phyloP scores from a whole-genome alignment of 2,329 filamentous ascomycete species.

The Rhytidhysteron rufulum region DNA sequence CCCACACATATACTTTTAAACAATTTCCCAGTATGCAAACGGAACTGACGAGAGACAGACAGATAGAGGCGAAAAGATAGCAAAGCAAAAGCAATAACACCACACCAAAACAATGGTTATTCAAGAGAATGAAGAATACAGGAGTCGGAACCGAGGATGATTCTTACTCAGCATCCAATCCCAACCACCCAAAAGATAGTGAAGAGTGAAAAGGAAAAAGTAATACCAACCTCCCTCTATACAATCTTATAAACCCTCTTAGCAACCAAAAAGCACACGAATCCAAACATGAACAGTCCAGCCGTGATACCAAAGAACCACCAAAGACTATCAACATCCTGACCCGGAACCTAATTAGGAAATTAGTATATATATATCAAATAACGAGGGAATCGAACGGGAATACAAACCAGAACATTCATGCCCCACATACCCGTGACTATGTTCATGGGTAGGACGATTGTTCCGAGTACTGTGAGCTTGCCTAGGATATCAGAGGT shows the following conservation, averaged over 20 bases:
- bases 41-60: too few relatives aligned
- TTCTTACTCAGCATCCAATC: too few relatives aligned
- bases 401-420: slow-evolving; percentile 60
- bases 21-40: too few relatives aligned
- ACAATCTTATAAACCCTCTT: slow-evolving; percentile 57
- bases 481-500: slow-evolving; percentile 94
- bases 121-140: too few relatives aligned
- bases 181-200: too few relatives aligned
- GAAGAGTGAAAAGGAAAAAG: too few relatives aligned
- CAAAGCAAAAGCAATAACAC: too few relatives aligned
- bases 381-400: neutral
- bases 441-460: slow-evolving; percentile 98
- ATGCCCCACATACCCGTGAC: slow-evolving; percentile 98
- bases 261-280: slow-evolving; percentile 75
- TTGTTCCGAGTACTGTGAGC: slow-evolving; percentile 91
- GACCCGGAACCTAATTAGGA: slow-evolving; percentile 68
- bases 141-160: too few relatives aligned
- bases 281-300: slow-evolving; percentile 72
- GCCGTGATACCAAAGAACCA: slow-evolving; percentile 61
- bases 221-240: too few relatives aligned
- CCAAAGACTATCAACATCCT: slow-evolving; percentile 67
- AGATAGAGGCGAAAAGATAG: too few relatives aligned
- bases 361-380: slow-evolving; percentile 41
- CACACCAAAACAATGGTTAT: too few relatives aligned
- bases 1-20: too few relatives aligned